Base-by-base conservation (phyloP, 495 filamentous ascomycete genomes). In the Penicillium verhagenii region DNA sequence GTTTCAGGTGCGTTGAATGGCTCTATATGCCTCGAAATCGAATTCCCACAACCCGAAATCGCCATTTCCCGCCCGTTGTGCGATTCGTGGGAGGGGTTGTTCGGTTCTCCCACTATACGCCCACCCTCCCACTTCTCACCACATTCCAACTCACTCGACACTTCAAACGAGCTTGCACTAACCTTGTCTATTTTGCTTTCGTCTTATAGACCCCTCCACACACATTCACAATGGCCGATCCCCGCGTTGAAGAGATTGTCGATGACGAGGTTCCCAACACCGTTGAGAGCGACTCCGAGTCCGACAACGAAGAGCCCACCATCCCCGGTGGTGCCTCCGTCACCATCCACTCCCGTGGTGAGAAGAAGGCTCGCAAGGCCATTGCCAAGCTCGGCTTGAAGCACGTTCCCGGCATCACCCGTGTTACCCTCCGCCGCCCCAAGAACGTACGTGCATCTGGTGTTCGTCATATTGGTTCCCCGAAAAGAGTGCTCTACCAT, bases 311-410 rank as follows among this genome's bases (percentile, higher is more conserved):
- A 21, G 85, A 86, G 69, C 69, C 81, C 61, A 83, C 80, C 70
- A 86, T 96, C 65, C 91, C 92, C 68, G 88, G 85, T 50, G 93
- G 93, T 68, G 90, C 91, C 60, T 81, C 85, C 40, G 88, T 96
- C 71, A 84, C 90, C 53, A 86, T 97, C 64, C 93, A 97, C 83
- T 96, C 90, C 65, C 90, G 94, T 73, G 96, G 96, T 79, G 95
- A 99, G 87, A 99, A 99, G 88, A 99, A 97, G 84, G 95, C 95
- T 51, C 85, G 95, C 71, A 97, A 97, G 82, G 90, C 91, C 68
- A 96, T 98, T 73, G 89, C 89, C 66, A 99, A 99, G 86, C 83
- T 97, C 67, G 93, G 96, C 65, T 79, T 99, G 70, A 95, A 92
- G 81, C 91, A 92, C 65, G 88, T 99, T 60, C 86, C 88, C 58